Conservation (phyloP, 1,284 basidiomycete genomes). For the Melampsora americana region DNA sequence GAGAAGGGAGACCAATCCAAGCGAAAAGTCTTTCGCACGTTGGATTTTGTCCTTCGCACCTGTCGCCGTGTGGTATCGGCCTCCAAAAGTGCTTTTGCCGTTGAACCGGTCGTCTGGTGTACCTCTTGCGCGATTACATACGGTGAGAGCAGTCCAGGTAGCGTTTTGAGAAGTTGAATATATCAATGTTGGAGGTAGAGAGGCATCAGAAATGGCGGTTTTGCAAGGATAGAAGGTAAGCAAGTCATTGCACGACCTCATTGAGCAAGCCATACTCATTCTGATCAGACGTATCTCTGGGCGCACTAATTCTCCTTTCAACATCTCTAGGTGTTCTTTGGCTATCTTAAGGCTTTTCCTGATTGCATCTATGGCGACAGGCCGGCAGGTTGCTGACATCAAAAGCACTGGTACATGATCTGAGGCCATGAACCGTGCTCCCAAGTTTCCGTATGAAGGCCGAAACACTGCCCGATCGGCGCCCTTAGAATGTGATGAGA, state of each 20-base stretch:
- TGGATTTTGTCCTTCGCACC: neutral
- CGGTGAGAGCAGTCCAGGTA: neutral
- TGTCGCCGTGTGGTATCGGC: neutral
- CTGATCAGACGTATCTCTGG: constrained; percentile 2
- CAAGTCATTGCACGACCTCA: neutral
- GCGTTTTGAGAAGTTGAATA: neutral
- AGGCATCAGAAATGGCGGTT: neutral
- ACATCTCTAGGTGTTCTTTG: too few relatives aligned
- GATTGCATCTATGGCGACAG: constrained; percentile 13
- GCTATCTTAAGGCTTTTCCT: constrained; percentile 5
- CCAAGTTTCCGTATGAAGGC: constrained; percentile 14
- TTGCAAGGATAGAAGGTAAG: neutral
- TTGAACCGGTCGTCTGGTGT: neutral
- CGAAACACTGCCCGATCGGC: too few relatives aligned
- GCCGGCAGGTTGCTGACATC: constrained; percentile 4
- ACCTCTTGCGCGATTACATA: neutral
- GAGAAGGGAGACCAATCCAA: too few relatives aligned
- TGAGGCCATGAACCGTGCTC: neutral
- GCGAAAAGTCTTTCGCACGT: too few relatives aligned
- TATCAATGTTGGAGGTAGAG: neutral
- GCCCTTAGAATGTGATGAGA: too few relatives aligned
- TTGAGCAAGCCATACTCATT: neutral
- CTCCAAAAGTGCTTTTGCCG: neutral
- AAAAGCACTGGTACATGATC: neutral
- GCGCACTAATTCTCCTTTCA: neutral